Conservation (phyloP, 106 monocot species). For the Dendrobium huoshanense region DNA sequence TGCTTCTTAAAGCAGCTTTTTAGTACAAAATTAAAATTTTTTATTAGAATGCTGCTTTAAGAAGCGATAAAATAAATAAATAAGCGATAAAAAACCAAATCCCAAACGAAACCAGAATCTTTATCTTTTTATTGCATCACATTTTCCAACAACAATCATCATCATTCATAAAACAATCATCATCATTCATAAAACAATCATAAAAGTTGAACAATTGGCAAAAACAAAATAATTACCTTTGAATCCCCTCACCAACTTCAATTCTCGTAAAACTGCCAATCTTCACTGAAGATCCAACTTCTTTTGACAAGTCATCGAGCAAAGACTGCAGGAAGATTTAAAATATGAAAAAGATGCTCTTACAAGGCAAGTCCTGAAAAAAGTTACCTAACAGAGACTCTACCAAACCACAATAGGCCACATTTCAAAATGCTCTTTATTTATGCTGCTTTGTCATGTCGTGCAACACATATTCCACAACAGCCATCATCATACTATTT, state of each 20-base stretch:
- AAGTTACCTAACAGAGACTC: neutral
- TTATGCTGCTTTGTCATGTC: neutral
- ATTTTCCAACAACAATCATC: too few species aligned
- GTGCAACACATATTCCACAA: neutral
- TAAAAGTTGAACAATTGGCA: neutral
- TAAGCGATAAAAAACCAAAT: too few species aligned
- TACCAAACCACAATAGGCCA: neutral
- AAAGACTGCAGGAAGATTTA: constrained; percentile 42
- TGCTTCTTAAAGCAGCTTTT: too few species aligned
- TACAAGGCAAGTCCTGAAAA: neutral
- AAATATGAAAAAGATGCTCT: neutral
- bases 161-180: too few species aligned
- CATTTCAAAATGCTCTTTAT: neutral
- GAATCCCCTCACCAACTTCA: constrained; percentile 87
- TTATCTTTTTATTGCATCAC: too few species aligned
- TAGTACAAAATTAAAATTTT: too few species aligned
- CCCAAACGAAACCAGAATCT: too few species aligned
- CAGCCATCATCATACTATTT: neutral
- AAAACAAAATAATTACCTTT: constrained; percentile 34
- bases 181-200: too few species aligned
- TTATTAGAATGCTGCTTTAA: too few species aligned
- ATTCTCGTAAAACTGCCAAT: constrained; percentile 80
- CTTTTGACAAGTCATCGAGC: constrained; percentile 75
- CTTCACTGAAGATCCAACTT: constrained; percentile 67
- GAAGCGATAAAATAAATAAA: too few species aligned